Base-by-base conservation (phyloP, 208 protist species). In the Crithidia expoeki region DNA sequence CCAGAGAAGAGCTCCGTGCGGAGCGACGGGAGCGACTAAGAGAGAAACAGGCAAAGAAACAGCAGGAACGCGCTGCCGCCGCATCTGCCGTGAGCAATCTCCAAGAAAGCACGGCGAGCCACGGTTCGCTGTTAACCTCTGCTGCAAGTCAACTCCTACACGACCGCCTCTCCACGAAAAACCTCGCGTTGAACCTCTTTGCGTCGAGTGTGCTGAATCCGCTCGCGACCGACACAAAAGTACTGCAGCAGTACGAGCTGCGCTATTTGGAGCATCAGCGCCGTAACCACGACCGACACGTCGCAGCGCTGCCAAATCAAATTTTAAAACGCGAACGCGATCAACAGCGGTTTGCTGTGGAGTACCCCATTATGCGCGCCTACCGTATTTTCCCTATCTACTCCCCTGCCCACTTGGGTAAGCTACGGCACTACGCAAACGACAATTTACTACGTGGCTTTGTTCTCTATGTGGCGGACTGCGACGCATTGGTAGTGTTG, bases 261-360 rank as follows among this genome's bases (percentile, higher is more conserved):
- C 90, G 90, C 38, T 77, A 88, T 69, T 46, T 88, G 21, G 82
- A 90, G 33, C 90, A 95, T 65, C 85, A 94, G 68, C 74, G 74
- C 0, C 81, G 74, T n/a, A 95, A 95, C 62, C 82, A 94, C 74
- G 82, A 92, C 23, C 85, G 85, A 4, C 90, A 95, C 74, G 81
- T 94, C 34, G 83, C 74, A 30, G 90, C 90, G 0, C 72, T 95
- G 53, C 88, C 87, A 12, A 51, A 83, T 40, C 90, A 95, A 57
- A 89, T 91, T 47, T 69, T 83, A 44, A 93, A 94, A 66, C 81
- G 86, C 2, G 72, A 70, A 50, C 77, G 79, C 2, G 84, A 92
- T 61, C 49, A 71, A 33, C 64, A 60, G 16, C 85, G 87, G 0
- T 85, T 90, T 63, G 87, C 90, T 1, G 65, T 70, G 40, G 87